Conservation (phyloP, 2,329 filamentous ascomycete species). For the Ophiocordyceps camponoti-leonardi region DNA sequence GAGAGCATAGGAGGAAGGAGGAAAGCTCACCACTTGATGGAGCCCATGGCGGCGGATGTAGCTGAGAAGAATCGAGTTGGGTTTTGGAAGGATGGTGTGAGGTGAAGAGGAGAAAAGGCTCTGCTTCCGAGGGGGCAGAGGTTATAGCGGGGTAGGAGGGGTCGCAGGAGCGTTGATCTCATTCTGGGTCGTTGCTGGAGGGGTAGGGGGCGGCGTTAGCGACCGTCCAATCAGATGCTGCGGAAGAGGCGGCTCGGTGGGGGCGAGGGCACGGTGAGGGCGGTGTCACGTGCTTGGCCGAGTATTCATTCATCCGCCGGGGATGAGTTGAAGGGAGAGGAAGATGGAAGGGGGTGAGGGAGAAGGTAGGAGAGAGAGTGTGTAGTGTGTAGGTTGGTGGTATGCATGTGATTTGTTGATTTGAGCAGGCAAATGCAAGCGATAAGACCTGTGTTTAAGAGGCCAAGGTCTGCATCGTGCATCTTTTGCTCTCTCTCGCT, state of each 20-base stretch:
- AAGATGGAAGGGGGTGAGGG: too few species aligned
- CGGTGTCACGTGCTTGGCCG: slow-evolving; percentile 12
- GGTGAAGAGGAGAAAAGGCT: slow-evolving; percentile 22
- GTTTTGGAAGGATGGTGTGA: slow-evolving; percentile 17
- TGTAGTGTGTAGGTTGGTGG: too few species aligned
- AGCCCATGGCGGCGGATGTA: slow-evolving; percentile 47
- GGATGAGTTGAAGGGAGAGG: background rate
- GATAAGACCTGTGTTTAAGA: too few species aligned
- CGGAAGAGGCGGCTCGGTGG: slow-evolving; percentile 2
- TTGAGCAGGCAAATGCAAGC: too few species aligned
- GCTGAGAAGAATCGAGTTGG: slow-evolving; percentile 30
- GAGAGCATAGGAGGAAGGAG: background rate
- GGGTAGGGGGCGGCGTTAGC: slow-evolving; percentile 15
- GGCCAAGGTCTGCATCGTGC: too few species aligned
- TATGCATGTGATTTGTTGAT: too few species aligned
- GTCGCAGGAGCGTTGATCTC: slow-evolving; percentile 25
- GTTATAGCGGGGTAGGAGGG: slow-evolving; percentile 29
- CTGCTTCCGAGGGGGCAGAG: slow-evolving; percentile 20
- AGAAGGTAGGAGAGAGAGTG: too few species aligned
- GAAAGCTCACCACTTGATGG: slow-evolving; percentile 44
- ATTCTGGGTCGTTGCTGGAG: slow-evolving; percentile 23
- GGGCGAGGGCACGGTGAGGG: slow-evolving; percentile 1
- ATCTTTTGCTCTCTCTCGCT: too few species aligned
- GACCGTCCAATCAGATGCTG: slow-evolving; percentile 10
- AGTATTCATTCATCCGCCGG: background rate